Evolutionary conservation across 768 basidiomycete species (phyloP), one percentile per base, ranked within the genome.

Genomic region (Russula olivacea): DNA sequence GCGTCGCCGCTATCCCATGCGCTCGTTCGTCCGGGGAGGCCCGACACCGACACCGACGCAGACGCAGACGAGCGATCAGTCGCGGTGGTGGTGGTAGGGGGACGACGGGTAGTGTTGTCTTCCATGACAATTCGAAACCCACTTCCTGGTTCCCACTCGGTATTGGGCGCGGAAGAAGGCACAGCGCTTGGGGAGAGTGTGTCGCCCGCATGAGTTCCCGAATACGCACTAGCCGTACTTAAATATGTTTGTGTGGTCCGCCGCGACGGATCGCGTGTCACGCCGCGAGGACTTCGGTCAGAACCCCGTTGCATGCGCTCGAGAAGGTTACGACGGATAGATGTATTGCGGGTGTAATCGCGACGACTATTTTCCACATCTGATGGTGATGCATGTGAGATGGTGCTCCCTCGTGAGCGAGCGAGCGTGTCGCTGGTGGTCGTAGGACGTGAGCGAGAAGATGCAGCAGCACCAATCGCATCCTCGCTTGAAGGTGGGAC

Each of bases 301-400:
- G 71, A 6, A 57, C 74, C 69, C 10, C 59, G 56, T 36, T 68
- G 69, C 19, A 75, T 72, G 66, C 72, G 74, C 66, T 78, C 79
- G 51, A 83, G 69, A 38, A 83, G 79, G 11, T 76, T 79, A 10
- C 81, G 79, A 55, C 80, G 78, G 68, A 83, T 82, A 66, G 79
- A 80, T 68, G 77, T 80, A 66, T 81, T 79, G 8, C 79, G 75
- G 21, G 81, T 71, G 34, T 76, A 73, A 60, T 80, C 81, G 73
- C 79, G 80, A 0, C 79, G 79, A 32, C 62, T 56, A 59, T 64
- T 72, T 68, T 66, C 74, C 34, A 55, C 73, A 65, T 71, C 70
- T 8, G 55, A 53, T 12, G 43, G 41, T 28, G 63, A 38, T 9
- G 7, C 17, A 10, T 59, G 23, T 28, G 61, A 55, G 54, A 32